Evolutionary conservation across 345 rosid species (phyloP).

Genomic region (Eutrema japonicum): DNA sequence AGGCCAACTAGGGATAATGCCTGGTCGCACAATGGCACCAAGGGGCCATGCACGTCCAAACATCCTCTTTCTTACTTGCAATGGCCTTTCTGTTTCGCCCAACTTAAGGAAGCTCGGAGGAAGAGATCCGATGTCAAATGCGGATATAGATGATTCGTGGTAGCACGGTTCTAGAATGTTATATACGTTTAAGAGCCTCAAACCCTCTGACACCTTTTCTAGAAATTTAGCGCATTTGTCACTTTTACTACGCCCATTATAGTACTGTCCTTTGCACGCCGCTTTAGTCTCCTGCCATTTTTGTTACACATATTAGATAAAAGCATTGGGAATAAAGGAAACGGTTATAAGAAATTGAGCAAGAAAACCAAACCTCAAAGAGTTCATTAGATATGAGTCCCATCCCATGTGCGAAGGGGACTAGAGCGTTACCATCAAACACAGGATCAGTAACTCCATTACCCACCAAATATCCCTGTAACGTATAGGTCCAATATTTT

Average conservation of each 20-base stretch:
- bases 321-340: not conserved
- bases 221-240: slow-evolving; percentile 38
- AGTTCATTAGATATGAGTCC: slow-evolving; percentile 78
- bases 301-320: not conserved
- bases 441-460: slow-evolving; percentile 81
- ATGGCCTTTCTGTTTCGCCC: slow-evolving; percentile 61
- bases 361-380: slow-evolving; percentile 57
- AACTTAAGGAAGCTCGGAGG: slow-evolving; percentile 68
- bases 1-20: slow-evolving; percentile 86
- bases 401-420: slow-evolving; percentile 94
- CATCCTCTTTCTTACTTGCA: slow-evolving; percentile 77
- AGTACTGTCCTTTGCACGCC: slow-evolving; percentile 65
- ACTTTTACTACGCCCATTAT: slow-evolving; percentile 31
- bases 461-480: slow-evolving; percentile 90
- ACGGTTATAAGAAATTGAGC: not conserved
- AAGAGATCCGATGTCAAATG: slow-evolving; percentile 44
- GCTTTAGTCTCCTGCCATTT: slow-evolving; percentile 60
- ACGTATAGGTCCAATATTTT: not conserved
- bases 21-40: slow-evolving; percentile 78
- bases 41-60: slow-evolving; percentile 97
- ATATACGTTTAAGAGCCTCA: slow-evolving; percentile 58
- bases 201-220: slow-evolving; percentile 42
- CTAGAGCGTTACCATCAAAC: slow-evolving; percentile 84
- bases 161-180: slow-evolving; percentile 90
- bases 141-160: slow-evolving; percentile 45